A percentile compares a stretch with the other conserved stretches of the same genome.
Conservation (phyloP, 192 early-diverging fungal genomes). For the Coemansia sp. region DNA sequence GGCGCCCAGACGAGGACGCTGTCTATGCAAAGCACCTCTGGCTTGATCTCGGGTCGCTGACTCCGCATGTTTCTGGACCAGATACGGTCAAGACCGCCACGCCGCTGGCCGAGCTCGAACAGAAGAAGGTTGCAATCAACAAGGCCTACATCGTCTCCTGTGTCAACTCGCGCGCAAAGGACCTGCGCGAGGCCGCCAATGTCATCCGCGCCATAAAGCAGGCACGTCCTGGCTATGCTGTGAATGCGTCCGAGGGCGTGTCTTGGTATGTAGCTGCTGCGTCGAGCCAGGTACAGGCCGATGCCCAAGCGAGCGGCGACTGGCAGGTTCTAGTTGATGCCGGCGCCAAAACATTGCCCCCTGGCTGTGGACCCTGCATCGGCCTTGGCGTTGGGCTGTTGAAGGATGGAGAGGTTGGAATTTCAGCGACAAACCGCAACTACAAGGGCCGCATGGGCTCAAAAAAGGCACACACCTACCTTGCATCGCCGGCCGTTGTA, state of each 20-base stretch:
- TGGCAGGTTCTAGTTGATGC: slow-evolving; percentile 87
- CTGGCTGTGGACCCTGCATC: slow-evolving; percentile 98
- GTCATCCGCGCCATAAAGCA: slow-evolving; percentile 59
- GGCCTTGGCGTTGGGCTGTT: slow-evolving; percentile 90
- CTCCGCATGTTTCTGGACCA: slow-evolving; percentile 89
- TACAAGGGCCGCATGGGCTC: slow-evolving; percentile 99
- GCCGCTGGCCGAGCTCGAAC: slow-evolving; percentile 73
- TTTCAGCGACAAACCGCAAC: slow-evolving; percentile 98
- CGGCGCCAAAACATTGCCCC: slow-evolving; percentile 85
- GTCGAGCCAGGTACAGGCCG: slow-evolving; percentile 85
- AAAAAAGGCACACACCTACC: slow-evolving; percentile 85
- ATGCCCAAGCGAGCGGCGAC: slow-evolving; percentile 80
- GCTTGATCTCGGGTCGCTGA: slow-evolving; percentile 83
- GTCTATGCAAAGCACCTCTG: slow-evolving; percentile 82
- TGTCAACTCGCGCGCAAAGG: slow-evolving; percentile 88
- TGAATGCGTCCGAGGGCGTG: slow-evolving; percentile 58
- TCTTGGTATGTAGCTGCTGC: slow-evolving; percentile 97
- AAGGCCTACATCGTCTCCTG: slow-evolving; percentile 98
- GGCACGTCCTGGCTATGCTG: slow-evolving; percentile 26
- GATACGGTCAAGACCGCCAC: slow-evolving; percentile 95
- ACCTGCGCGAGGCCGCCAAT: slow-evolving; percentile 84
- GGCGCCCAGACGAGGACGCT: slow-evolving; percentile 60
- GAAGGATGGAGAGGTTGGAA: slow-evolving; percentile 95
- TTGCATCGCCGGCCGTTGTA: slow-evolving; percentile 94
- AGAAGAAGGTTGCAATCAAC: slow-evolving; percentile 75